Base-by-base conservation (phyloP, 768 basidiomycete genomes). In the Leccinum disarticulatum region DNA sequence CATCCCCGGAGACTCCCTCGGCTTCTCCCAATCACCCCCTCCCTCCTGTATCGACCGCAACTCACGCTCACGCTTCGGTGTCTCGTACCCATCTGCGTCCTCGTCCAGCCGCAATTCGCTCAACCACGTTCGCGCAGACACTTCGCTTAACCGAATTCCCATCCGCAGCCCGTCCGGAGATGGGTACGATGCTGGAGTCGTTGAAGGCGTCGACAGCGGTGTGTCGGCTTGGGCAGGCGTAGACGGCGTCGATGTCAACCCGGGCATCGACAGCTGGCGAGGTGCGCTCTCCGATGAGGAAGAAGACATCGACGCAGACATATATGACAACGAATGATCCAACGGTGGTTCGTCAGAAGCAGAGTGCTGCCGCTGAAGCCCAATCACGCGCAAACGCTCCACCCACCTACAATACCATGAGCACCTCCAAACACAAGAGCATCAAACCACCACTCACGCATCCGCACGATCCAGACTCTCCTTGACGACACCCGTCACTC, bases 401-500 rank as follows among this genome's bases (percentile, higher is more conserved):
- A 94, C 89, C 93, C 93, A 95, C 47, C 89, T 91, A 66, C 48
- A 31, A 22, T 35, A 19, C 7, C 33, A 7, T 67, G 33, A 71
- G 41, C 9, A 54, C 22, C 28, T 30, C 47, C n/a, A 50, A 28
- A 8, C 17, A 3, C 9, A 46, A 9, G 46, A 25, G 1, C 36
- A 55, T 49, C 33, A 54, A n/a, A 28, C 3, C 43, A 62, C 14
- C 8, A 83, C 87, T 48, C 72, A 93, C 85, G 88, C 83, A 70
- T 95, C 94, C 31, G 93, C 94, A 56, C 88, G 80, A 70, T 95
- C 93, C 72, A 95, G 77, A 62, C 87, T 91, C 61, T 95, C 94
- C 67, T 87, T 88, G 61, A 95, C 89, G 25, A 95, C 91, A 4
- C 84, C 81, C n/a, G 91, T 91, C 30, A 95, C 91, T 30, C 90